A percentile compares a stretch with the other conserved stretches of the same genome.
phyloP scores from a whole-genome alignment of 2,329 filamentous ascomycete species.

The Trichoderma harzianum region DNA sequence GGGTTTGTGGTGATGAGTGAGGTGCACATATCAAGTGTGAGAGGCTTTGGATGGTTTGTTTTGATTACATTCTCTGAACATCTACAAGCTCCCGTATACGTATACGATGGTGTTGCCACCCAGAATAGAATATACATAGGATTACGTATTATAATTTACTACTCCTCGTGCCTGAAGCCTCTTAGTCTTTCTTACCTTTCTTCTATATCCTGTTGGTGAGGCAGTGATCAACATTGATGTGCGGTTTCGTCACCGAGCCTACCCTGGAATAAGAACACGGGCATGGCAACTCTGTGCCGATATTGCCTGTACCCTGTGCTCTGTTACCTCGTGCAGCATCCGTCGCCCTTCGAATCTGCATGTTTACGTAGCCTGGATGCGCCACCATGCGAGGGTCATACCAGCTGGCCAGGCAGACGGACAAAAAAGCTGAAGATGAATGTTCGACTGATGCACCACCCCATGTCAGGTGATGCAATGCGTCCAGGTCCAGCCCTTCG shows the following conservation, averaged over 20 bases:
- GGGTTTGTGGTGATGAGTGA: not conserved
- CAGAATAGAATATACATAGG: not conserved
- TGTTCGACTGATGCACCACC: not conserved
- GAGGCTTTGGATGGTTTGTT: not conserved
- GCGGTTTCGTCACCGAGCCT: not conserved
- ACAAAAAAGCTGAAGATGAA: not conserved
- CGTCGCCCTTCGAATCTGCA: not conserved
- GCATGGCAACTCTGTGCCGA: not conserved
- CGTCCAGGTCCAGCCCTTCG: slow-evolving; percentile 7
- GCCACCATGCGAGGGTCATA: not conserved
- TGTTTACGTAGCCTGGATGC: not conserved
- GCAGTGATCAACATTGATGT: not conserved
- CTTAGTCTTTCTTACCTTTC: not conserved
- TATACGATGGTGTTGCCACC: not conserved
- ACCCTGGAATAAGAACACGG: not conserved
- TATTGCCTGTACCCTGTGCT: not conserved
- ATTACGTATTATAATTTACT: not conserved
- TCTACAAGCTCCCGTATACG: not conserved
- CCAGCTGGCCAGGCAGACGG: not conserved
- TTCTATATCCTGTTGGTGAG: not conserved
- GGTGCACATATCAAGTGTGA: not conserved
- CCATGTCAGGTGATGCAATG: slow-evolving; percentile 10
- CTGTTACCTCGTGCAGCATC: not conserved
- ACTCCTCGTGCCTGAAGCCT: not conserved
- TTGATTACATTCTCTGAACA: not conserved